Evolutionary conservation across 192 early-diverging fungal genomes (phyloP).

Genomic region (Backusella tarrabulga): DNA sequence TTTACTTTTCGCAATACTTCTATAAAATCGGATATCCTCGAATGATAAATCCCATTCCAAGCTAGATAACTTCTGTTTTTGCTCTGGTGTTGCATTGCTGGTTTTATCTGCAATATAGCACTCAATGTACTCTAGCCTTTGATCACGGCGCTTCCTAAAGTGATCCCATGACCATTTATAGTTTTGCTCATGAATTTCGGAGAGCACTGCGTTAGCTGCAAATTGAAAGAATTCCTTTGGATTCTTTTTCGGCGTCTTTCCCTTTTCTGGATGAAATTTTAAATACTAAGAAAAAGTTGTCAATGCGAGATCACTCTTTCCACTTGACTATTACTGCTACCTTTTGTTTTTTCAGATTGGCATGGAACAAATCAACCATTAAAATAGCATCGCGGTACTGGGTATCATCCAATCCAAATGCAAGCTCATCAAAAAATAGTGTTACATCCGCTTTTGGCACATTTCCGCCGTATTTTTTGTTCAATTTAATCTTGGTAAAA

Average conservation of each 20-base stretch:
- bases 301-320: conserved; percentile 34
- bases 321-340: conserved; percentile 38
- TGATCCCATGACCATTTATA: conserved; percentile 74
- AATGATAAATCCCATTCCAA: conserved; percentile 67
- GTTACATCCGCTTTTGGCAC: conserved; percentile 49
- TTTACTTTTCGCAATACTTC: conserved; percentile 60
- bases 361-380: conserved; percentile 48
- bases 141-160: conserved; percentile 65
- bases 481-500: conserved; percentile 21
- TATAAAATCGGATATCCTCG: conserved; percentile 78
- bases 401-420: conserved; percentile 70
- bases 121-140: conserved; percentile 65
- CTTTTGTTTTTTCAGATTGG: conserved; percentile 29
- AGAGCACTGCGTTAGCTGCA: conserved; percentile 61
- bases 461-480: conserved; percentile 17
- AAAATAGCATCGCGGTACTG: conserved; percentile 71
- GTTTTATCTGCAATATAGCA: conserved; percentile 49
- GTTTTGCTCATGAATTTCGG: conserved; percentile 74
- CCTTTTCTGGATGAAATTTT: conserved; percentile 64
- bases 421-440: conserved; percentile 75
- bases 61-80: conserved; percentile 45
- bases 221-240: conserved; percentile 72
- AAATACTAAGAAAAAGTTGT: conserved; percentile 51
- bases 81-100: conserved; percentile 30
- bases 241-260: conserved; percentile 67